Conservation (phyloP, 2,329 filamentous ascomycete genomes). For the Penicillium oxalicum region DNA sequence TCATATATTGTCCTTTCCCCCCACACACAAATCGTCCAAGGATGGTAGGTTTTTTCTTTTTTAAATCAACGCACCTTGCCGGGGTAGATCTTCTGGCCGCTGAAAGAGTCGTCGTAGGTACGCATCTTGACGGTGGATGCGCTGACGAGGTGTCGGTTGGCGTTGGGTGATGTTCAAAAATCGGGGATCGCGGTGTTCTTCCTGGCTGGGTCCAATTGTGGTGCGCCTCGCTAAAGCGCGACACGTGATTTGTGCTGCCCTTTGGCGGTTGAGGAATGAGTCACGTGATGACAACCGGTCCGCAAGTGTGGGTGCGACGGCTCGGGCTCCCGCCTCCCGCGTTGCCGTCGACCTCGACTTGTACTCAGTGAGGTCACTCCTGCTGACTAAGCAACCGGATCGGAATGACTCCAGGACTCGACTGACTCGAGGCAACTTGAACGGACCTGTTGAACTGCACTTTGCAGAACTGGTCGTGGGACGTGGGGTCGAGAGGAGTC, state of each 20-base stretch:
- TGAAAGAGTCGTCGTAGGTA: slow-evolving; percentile 75
- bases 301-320: background rate
- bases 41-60: slow-evolving; percentile 7
- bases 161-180: slow-evolving; percentile 41
- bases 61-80: slow-evolving; percentile 58
- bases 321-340: no score
- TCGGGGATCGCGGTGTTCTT: slow-evolving; percentile 34
- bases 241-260: slow-evolving; percentile 41
- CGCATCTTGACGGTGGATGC: slow-evolving; percentile 58
- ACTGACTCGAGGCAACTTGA: no score
- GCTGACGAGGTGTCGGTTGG: slow-evolving; percentile 40
- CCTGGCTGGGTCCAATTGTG: slow-evolving; percentile 37
- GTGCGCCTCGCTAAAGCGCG: slow-evolving; percentile 42
- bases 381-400: no score
- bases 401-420: no score
- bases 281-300: slow-evolving; percentile 1
- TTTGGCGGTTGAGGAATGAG: slow-evolving; percentile 18
- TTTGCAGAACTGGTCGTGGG: no score
- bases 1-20: slow-evolving; percentile 12
- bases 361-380: no score
- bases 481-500: no score
- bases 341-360: no score
- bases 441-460: no score
- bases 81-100: slow-evolving; percentile 72
- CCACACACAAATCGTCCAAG: slow-evolving; percentile 9